Evolutionary conservation across 768 basidiomycete genomes (phyloP).

Genomic region (Mycena chlorophos): DNA sequence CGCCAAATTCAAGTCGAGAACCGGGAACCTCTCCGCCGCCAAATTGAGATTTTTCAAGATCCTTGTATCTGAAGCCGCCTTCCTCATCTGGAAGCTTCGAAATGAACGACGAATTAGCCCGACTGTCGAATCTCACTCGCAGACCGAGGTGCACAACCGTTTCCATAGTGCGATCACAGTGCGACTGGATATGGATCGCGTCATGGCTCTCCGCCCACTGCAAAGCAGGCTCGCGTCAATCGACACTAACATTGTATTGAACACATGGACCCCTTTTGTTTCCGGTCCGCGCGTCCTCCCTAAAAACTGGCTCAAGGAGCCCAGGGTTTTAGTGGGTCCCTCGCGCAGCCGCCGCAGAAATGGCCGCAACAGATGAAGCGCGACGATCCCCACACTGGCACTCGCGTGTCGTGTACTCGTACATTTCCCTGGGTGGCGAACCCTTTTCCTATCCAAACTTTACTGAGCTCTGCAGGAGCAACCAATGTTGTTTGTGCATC

Average conservation of each 20-base stretch:
- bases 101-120: slow-evolving; percentile 2
- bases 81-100: slow-evolving; percentile 11
- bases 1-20: neutral
- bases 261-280: slow-evolving; percentile 6
- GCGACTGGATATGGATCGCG: slow-evolving; percentile 1
- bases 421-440: slow-evolving; percentile 1
- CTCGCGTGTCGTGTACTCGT: neutral
- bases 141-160: slow-evolving; percentile 4
- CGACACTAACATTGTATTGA: neutral
- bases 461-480: neutral
- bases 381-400: slow-evolving; percentile 1
- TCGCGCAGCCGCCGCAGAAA: neutral
- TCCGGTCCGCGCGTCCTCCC: neutral
- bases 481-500: neutral
- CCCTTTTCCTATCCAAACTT: neutral
- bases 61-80: slow-evolving; percentile 1
- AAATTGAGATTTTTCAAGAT: neutral
- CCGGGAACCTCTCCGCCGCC: neutral
- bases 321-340: slow-evolving; percentile 23
- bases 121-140: neutral
- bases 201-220: neutral
- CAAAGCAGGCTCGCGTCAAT: slow-evolving; percentile 1
- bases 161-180: slow-evolving; percentile 1
- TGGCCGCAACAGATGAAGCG: neutral
- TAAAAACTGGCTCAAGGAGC: slow-evolving; percentile 2